A percentile compares a stretch with the other conserved stretches of the same genome.
phyloP scores from a whole-genome alignment of 768 basidiomycete species.

The Tulasnella sp. region DNA sequence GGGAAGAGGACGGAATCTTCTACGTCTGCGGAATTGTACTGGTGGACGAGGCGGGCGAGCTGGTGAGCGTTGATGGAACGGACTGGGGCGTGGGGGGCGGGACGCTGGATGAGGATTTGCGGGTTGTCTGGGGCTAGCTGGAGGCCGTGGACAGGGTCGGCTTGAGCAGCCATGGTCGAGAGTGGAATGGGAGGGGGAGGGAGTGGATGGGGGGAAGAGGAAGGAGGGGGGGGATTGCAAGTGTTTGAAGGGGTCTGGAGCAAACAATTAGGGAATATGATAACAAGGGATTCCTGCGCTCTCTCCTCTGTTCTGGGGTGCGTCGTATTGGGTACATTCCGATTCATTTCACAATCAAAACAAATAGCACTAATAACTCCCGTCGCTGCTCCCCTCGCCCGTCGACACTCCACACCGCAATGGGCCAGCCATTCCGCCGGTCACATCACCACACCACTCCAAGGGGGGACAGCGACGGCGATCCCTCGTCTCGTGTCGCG shows the following conservation, averaged over 20 bases:
- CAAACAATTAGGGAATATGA: neutral
- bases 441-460: neutral
- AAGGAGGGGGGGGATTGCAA: neutral
- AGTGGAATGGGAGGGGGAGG: neutral
- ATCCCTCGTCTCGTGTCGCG: neutral
- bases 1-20: slow-evolving; percentile 85
- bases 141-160: slow-evolving; percentile 24
- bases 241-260: slow-evolving; percentile 17
- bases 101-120: slow-evolving; percentile 43
- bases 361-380: slow-evolving; percentile 1
- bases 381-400: neutral
- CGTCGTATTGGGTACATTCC: neutral
- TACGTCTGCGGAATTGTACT: slow-evolving; percentile 69
- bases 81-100: slow-evolving; percentile 48
- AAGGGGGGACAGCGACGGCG: neutral
- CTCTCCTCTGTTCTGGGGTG: slow-evolving; percentile 2
- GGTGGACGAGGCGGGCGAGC: slow-evolving; percentile 65
- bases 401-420: no score
- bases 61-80: slow-evolving; percentile 50
- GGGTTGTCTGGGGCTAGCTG: slow-evolving; percentile 32
- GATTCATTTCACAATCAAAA: slow-evolving; percentile 4
- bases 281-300: neutral
- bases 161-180: neutral
- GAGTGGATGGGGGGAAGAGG: neutral
- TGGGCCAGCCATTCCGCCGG: neutral